Percentiles rank a stretch among this genome's conserved stretches.
phyloP scores from a whole-genome alignment of 768 basidiomycete genomes.

The Lactarius akahatsu region DNA sequence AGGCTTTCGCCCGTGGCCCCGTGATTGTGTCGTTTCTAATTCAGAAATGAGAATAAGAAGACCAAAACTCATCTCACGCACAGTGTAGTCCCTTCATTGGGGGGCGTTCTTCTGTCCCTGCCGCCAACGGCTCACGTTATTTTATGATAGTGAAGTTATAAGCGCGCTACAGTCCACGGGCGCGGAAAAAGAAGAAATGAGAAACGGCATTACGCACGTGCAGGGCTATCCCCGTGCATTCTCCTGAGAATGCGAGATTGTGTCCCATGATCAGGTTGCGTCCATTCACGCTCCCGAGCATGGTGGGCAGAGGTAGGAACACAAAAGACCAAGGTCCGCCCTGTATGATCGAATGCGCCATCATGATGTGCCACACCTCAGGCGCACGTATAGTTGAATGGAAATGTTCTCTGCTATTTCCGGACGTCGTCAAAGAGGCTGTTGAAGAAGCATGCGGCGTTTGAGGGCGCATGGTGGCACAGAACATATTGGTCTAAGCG shows the following conservation, averaged over 20 bases:
- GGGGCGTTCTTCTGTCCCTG: not conserved
- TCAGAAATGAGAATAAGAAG: slow-evolving; percentile 2
- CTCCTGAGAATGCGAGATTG: not conserved
- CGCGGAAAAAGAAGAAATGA: not conserved
- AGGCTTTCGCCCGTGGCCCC: slow-evolving; percentile 12
- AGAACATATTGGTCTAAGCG: slow-evolving; percentile 13
- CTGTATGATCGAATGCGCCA: not conserved
- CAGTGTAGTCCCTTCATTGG: not conserved
- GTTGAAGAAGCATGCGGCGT: slow-evolving; percentile 17
- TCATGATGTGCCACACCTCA: not conserved
- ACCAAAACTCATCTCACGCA: not conserved
- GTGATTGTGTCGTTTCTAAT: slow-evolving; percentile 13
- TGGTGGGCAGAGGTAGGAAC: not conserved
- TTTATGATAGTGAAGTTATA: not conserved
- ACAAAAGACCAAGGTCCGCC: not conserved
- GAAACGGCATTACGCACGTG: not conserved
- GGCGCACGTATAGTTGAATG: not conserved
- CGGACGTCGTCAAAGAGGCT: not conserved
- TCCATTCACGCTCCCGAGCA: slow-evolving; percentile 5
- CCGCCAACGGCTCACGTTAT: not conserved
- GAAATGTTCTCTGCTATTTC: slow-evolving; percentile 2
- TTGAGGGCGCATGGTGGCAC: slow-evolving; percentile 16
- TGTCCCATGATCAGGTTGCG: slow-evolving; percentile 16
- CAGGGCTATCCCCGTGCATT: slow-evolving; percentile 1
- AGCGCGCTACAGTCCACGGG: not conserved